phyloP scores from a whole-genome alignment of 257 asterid genomes.

The Petunia secreta region DNA sequence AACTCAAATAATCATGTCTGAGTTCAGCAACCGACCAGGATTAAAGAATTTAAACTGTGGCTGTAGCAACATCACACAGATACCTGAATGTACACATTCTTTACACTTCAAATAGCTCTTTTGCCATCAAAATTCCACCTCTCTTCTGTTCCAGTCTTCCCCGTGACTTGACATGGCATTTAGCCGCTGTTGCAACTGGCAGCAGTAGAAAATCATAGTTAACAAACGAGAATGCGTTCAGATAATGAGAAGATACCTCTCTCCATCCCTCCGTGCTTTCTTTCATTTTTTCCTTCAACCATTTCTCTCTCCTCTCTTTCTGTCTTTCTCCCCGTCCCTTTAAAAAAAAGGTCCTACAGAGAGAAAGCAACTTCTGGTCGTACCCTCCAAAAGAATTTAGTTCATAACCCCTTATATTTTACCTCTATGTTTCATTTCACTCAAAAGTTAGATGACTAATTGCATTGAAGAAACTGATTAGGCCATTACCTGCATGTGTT shows the following conservation, averaged over 20 bases:
- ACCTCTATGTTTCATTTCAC: background rate
- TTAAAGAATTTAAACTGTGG: background rate
- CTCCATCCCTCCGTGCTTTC: background rate
- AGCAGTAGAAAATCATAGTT: slow-evolving; percentile 29
- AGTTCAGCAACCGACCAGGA: background rate
- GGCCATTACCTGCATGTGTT: slow-evolving; percentile 64
- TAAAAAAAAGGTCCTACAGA: too few relatives aligned
- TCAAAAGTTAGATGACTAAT: background rate
- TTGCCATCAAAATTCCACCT: slow-evolving; percentile 56
- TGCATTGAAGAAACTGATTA: background rate
- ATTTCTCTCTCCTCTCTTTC: too few relatives aligned
- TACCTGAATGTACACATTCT: slow-evolving; percentile 56
- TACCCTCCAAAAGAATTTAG: background rate
- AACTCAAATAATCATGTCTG: background rate
- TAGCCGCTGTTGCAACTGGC: slow-evolving; percentile 82
- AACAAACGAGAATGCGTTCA: background rate
- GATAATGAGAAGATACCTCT: background rate
- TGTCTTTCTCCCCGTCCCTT: background rate
- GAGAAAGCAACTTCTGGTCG: background rate
- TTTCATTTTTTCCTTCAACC: background rate
- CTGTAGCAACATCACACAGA: background rate
- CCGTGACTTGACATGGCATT: slow-evolving; percentile 54
- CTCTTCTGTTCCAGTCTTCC: slow-evolving; percentile 67
- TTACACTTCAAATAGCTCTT: slow-evolving; percentile 38
- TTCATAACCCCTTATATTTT: background rate